Base-by-base conservation (phyloP, 495 filamentous ascomycete genomes). In the Penicilliopsis zonata region DNA sequence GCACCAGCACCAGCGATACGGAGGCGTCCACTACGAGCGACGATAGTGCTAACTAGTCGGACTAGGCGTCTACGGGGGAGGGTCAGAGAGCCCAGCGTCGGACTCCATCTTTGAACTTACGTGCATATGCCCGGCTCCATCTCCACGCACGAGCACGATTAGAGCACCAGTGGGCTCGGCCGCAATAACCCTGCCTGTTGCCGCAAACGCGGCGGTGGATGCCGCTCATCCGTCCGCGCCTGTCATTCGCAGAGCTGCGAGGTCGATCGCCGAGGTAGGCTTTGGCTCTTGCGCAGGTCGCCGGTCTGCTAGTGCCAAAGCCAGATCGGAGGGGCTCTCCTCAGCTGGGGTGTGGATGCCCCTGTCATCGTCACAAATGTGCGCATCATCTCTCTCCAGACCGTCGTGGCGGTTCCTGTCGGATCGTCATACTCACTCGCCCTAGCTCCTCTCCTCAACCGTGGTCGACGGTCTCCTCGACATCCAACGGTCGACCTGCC, bases 301-400 rank as follows among this genome's bases (percentile, higher is more conserved):
- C 44, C 44, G 40, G 41, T 40, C 43, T 44, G 37, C n/a, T n/a
- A n/a, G n/a, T n/a, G n/a, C n/a, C n/a, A n/a, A n/a, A n/a, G n/a
- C n/a, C n/a, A n/a, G n/a, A n/a, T n/a, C n/a, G n/a, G n/a, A n/a
- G n/a, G n/a, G n/a, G n/a, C n/a, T n/a, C n/a, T n/a, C n/a, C n/a
- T n/a, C n/a, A n/a, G n/a, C n/a, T n/a, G n/a, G n/a, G n/a, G n/a
- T n/a, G n/a, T n/a, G n/a, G n/a, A n/a, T n/a, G n/a, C n/a, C n/a
- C n/a, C 21, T 24, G 21, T 24, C 21, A 24, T n/a, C 7, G 21
- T 24, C 21, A 24, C 41, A 34, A 46, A 53, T 55, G 54, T 55
- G 49, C 54, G 54, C 51, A 58, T 58, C 54, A 55, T 48, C 48
- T 40, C 32, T 31, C 40, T 43, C n/a, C n/a, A n/a, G n/a, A n/a